A percentile compares a stretch with the other conserved stretches of the same genome.
Conservation (phyloP, 495 filamentous ascomycete genomes). For the Aspergillus cavernicola region DNA sequence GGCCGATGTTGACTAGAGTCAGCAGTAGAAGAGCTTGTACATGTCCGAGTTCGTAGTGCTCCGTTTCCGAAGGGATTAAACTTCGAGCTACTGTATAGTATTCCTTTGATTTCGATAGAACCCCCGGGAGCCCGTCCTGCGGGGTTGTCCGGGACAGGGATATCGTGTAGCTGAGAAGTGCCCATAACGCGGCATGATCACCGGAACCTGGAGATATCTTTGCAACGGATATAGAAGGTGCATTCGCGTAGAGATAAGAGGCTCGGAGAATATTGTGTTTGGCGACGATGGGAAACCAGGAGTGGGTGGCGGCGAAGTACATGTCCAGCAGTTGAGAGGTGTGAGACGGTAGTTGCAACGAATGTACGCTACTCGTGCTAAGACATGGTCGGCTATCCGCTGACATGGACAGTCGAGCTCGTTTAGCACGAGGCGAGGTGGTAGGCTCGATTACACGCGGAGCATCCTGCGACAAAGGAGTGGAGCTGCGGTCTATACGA, state of each 20-base stretch:
- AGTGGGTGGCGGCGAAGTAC: constrained; percentile 69
- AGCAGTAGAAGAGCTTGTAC: constrained; percentile 62
- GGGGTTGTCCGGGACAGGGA: constrained; percentile 32
- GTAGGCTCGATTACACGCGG: constrained; percentile 30
- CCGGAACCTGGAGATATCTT: constrained; percentile 43
- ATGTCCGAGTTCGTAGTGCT: constrained; percentile 55
- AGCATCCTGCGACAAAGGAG: constrained; percentile 27
- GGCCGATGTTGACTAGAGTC: constrained; percentile 55
- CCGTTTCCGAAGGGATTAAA: constrained; percentile 57
- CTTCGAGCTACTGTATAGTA: constrained; percentile 57
- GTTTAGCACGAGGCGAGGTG: constrained; percentile 29
- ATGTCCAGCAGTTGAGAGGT: constrained; percentile 64
- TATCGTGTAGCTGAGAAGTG: constrained; percentile 54
- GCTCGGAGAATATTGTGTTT: constrained; percentile 61
- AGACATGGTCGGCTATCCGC: constrained; percentile 14
- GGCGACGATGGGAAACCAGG: constrained; percentile 69
- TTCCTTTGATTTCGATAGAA: constrained; percentile 30
- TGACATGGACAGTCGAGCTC: constrained; percentile 23
- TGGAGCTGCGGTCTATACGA: constrained; percentile 31
- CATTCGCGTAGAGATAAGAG: constrained; percentile 49
- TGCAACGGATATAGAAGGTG: constrained; percentile 38
- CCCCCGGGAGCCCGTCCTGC: constrained; percentile 21
- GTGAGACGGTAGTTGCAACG: constrained; percentile 52
- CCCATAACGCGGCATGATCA: constrained; percentile 63
- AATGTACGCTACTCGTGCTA: constrained; percentile 16